Evolutionary conservation across 495 filamentous ascomycete genomes (phyloP).

Genomic region (Chaetomium tenue): DNA sequence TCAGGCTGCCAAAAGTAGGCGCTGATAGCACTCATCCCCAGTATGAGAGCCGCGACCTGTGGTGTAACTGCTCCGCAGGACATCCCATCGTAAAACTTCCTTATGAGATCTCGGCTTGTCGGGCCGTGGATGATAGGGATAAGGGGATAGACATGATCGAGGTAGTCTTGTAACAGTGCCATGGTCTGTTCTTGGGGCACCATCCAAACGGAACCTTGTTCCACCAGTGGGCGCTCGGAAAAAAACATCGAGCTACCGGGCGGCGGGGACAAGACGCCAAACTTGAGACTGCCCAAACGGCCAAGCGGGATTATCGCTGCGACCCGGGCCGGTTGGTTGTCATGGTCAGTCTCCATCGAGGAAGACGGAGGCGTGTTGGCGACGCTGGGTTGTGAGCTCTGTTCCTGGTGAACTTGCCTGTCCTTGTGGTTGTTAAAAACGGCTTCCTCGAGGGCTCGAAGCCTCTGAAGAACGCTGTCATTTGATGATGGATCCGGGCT

Average conservation of each 20-base stretch:
- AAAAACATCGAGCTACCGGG: not conserved
- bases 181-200: conserved; percentile 8
- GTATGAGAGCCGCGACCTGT: conserved; percentile 43
- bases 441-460: conserved; percentile 26
- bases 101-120: conserved; percentile 36
- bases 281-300: conserved; percentile 1
- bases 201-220: conserved; percentile 2
- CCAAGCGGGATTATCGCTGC: not conserved
- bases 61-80: conserved; percentile 16
- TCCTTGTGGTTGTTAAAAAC: conserved; percentile 19
- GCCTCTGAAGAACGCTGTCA: conserved; percentile 18
- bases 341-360: not conserved
- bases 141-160: conserved; percentile 13
- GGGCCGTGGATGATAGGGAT: conserved; percentile 9
- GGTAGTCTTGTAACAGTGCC: conserved; percentile 35
- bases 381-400: not conserved
- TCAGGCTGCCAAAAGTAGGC: conserved; percentile 41
- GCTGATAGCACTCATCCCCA: conserved; percentile 46
- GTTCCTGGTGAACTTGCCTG: not conserved
- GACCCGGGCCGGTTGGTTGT: not conserved
- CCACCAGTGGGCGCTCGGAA: not conserved
- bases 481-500: not conserved
- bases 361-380: not conserved
- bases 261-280: not conserved
- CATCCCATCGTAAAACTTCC: conserved; percentile 23